phyloP scores from a whole-genome alignment of 495 filamentous ascomycete genomes.

The Neurospora cerealis region DNA sequence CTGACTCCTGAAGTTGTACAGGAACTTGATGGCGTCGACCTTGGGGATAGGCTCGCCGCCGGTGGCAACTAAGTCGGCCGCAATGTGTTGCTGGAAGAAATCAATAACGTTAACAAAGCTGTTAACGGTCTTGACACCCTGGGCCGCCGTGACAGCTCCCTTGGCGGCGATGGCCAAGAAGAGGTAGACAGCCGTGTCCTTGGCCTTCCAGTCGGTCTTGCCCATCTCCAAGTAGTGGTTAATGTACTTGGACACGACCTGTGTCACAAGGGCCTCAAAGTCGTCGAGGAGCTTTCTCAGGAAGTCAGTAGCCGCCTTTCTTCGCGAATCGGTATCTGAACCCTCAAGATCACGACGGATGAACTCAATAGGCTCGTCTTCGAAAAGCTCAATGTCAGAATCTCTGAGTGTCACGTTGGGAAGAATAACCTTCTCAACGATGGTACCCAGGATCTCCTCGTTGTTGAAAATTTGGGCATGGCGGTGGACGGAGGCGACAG shows the following conservation, averaged over 20 bases:
- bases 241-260: constrained; percentile 71
- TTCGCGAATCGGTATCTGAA: constrained; percentile 85
- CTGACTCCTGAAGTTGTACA: constrained; percentile 91
- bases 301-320: constrained; percentile 90
- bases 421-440: constrained; percentile 89
- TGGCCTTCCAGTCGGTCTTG: constrained; percentile 79
- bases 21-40: constrained; percentile 94
- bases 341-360: constrained; percentile 93
- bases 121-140: constrained; percentile 87
- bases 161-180: constrained; percentile 92
- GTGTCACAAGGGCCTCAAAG: constrained; percentile 75
- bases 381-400: constrained; percentile 89
- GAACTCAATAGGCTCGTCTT: constrained; percentile 98
- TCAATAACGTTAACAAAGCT: constrained; percentile 72
- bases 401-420: constrained; percentile 86
- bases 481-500: constrained; percentile 61
- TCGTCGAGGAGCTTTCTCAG: constrained; percentile 75
- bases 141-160: constrained; percentile 69
- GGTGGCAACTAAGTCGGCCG: constrained; percentile 61
- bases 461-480: constrained; percentile 83
- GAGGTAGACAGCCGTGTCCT: constrained; percentile 93
- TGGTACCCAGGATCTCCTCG: constrained; percentile 59
- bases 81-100: constrained; percentile 87
- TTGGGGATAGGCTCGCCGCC: constrained; percentile 75
- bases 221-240: constrained; percentile 65